Evolutionary conservation across 2,329 filamentous ascomycete species (phyloP).

Genomic region (Juglanconis oblonga): DNA sequence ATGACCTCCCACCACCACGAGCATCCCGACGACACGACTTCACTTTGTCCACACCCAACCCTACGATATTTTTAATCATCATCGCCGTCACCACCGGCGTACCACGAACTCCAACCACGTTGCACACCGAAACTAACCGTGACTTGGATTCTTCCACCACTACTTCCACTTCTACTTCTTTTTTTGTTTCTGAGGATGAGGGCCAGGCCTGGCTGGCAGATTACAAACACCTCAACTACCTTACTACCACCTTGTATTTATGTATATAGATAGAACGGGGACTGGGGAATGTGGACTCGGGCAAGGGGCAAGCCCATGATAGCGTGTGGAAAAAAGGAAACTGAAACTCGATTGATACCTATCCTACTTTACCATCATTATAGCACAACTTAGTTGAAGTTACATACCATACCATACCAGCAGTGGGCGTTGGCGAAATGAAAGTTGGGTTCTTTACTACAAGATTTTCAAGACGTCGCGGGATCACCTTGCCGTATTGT

Average conservation of each 20-base stretch:
- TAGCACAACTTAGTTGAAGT: not conserved
- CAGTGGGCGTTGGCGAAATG: not conserved
- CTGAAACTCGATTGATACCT: not conserved
- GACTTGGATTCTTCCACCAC: slow-evolving; percentile 3
- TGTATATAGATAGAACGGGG: slow-evolving; percentile 13
- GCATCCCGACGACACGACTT: slow-evolving; percentile 15
- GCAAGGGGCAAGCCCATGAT: not conserved
- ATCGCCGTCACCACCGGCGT: slow-evolving; percentile 4
- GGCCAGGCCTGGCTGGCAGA: not conserved
- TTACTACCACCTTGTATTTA: slow-evolving; percentile 11
- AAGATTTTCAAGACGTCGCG: no score
- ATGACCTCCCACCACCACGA: not conserved
- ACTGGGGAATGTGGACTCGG: not conserved
- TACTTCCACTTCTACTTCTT: not conserved
- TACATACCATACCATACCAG: not conserved
- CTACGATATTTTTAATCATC: slow-evolving; percentile 15
- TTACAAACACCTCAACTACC: slow-evolving; percentile 1
- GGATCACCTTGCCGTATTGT: no score
- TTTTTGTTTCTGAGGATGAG: not conserved
- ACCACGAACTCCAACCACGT: not conserved
- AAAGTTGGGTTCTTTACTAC: not conserved
- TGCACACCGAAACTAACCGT: not conserved
- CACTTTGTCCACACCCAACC: slow-evolving; percentile 1
- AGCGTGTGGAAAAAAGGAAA: not conserved
- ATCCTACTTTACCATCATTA: not conserved